These are phyloP conservation scores for Pestalotiopsis fici DNA, from an alignment of 2,329 filamentous ascomycete species.

Conservation along the genomic window DNA sequence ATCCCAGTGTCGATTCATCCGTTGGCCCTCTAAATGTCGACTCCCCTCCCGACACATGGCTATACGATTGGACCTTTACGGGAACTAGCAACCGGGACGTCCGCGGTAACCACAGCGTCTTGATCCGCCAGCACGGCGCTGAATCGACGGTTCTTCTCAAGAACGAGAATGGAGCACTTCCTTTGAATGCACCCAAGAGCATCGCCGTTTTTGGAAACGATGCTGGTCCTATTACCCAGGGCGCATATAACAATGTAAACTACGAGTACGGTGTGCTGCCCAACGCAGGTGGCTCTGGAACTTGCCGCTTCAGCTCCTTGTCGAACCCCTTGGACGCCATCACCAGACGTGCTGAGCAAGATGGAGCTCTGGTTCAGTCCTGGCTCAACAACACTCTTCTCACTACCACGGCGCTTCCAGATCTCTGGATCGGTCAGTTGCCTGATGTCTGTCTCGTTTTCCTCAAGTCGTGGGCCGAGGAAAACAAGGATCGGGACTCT, in stretches of 20 bases:
- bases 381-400: slow-evolving; percentile 44
- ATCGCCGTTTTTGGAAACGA: slow-evolving; percentile 57
- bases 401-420: slow-evolving; percentile 35
- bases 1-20: slow-evolving; percentile 45
- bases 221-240: slow-evolving; percentile 66
- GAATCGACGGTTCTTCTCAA: slow-evolving; percentile 60
- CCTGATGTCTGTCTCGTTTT: slow-evolving; percentile 70
- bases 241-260: slow-evolving; percentile 64
- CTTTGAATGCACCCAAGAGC: slow-evolving; percentile 57
- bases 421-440: slow-evolving; percentile 46
- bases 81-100: slow-evolving; percentile 53
- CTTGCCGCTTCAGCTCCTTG: slow-evolving; percentile 53
- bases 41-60: slow-evolving; percentile 48
- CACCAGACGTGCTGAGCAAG: slow-evolving; percentile 45
- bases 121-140: slow-evolving; percentile 43
- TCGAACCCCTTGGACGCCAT: slow-evolving; percentile 58
- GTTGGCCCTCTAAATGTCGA: slow-evolving; percentile 50
- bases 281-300: slow-evolving; percentile 62
- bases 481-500: slow-evolving; percentile 58
- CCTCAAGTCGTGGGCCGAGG: slow-evolving; percentile 66
- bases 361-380: slow-evolving; percentile 42
- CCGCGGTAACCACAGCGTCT: slow-evolving; percentile 54
- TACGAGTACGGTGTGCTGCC: slow-evolving; percentile 61
- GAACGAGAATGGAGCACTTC: slow-evolving; percentile 64
- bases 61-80: slow-evolving; percentile 40